Evolutionary conservation across 1,139 yeast species (phyloP), one percentile per base, ranked within the genome.

Genomic region (Waltiozyma sp.): DNA sequence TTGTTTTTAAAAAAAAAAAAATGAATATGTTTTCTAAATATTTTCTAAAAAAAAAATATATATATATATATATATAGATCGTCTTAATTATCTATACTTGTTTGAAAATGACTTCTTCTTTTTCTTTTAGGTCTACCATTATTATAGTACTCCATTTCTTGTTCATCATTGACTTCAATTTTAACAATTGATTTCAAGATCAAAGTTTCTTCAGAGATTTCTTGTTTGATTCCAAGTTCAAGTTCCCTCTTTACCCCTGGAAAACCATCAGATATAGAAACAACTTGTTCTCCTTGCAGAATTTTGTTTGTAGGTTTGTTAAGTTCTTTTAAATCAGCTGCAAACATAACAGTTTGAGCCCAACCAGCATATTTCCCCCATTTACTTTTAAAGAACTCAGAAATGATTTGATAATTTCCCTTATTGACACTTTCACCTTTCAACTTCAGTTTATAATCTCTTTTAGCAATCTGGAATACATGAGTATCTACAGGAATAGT

Each of bases 331-430:
- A 89, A 69, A 57, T 88, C 96, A 8, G 89, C 86, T 0, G 96
- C 81, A 63, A 89, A 91, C 47, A 89, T 68, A 13, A 89, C 89
- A 15, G 91, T 82, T 56, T 89, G 97, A 0, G 97, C 97, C 98
- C 98, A 91, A 0, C 98, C 98, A 5, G 98, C 96, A 59, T 84
- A 83, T 0, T 75, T 73, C 0, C 96, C 96, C 89, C 96, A 91
- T 24, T 81, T 65, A 0, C 70, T 70, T 40, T 73, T 69, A 56
- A 89, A 83, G 58, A 74, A 77, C 6, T 57, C 55, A 35, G 91
- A 68, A 3, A 87, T 80, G 16, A 72, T 70, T 21, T 68, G 73
- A 56, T 86, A 82, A 2, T 77, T 72, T 49, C 61, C 62, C 49
- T 55, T 58, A 49, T 54, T 55, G 55, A 49, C 48, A 40, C 54